phyloP scores from a whole-genome alignment of 139 green algal species.

The Zygnema circumcarinatum region DNA sequence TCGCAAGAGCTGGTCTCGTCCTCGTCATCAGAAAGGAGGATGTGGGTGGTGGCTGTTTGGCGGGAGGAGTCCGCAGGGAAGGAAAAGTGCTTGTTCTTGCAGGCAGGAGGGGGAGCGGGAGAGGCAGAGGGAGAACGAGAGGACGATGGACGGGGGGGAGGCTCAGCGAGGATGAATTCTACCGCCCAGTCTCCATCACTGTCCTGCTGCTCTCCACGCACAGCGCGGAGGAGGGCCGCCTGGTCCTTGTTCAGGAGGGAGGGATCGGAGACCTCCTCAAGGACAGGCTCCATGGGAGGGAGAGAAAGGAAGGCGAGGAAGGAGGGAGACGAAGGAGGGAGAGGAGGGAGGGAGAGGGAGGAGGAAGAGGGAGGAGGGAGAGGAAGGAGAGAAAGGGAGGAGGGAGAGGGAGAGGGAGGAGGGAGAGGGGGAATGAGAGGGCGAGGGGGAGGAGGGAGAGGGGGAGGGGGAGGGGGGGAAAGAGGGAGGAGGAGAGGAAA shows the following conservation, averaged over 20 bases:
- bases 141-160: not conserved
- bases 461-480: conserved; percentile 44
- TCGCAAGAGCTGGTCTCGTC: not conserved
- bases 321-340: not conserved
- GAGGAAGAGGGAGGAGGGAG: conserved; percentile 63
- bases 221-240: not conserved
- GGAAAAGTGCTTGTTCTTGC: not conserved
- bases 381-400: no score
- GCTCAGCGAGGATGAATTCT: not conserved
- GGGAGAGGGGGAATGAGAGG: no score
- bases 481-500: conserved; percentile 61
- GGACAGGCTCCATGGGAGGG: not conserved
- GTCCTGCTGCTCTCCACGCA: conserved; percentile 1
- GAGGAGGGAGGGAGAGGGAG: not conserved
- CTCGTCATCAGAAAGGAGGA: not conserved
- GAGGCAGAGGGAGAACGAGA: not conserved
- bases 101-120: not conserved
- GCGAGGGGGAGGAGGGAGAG: no score
- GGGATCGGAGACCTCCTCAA: not conserved
- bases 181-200: conserved; percentile 11
- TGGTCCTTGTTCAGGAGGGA: not conserved
- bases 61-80: not conserved
- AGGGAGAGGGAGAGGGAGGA: conserved; percentile 51
- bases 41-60: not conserved
- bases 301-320: not conserved